Percentiles rank a stretch among this genome's conserved stretches.
Conservation (phyloP, 2,329 filamentous ascomycete genomes). For the Ustilaginoidea virens region DNA sequence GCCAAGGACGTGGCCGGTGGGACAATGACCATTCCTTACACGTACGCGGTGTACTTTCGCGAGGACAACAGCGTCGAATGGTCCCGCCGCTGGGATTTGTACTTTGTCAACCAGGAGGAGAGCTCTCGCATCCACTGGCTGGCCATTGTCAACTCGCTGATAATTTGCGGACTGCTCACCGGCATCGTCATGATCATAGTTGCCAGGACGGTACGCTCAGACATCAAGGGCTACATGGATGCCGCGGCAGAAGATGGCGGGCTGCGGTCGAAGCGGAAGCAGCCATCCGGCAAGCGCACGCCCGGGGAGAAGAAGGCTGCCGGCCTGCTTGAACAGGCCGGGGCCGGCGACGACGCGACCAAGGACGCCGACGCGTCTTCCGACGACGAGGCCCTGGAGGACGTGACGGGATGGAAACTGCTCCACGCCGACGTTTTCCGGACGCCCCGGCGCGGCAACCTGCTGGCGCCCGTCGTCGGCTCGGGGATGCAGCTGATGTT, state of each 20-base stretch:
- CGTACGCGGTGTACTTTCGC: conserved; percentile 81
- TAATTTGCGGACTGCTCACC: conserved; percentile 66
- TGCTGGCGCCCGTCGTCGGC: conserved; percentile 68
- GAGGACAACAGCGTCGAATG: conserved; percentile 71
- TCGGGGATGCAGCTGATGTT: conserved; percentile 79
- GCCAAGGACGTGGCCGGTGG: conserved; percentile 46
- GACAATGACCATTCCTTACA: conserved; percentile 62
- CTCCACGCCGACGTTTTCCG: conserved; percentile 82
- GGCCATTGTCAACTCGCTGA: conserved; percentile 73
- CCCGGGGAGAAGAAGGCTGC: conserved; percentile 36
- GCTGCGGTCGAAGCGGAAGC: conserved; percentile 32
- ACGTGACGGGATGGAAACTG: conserved; percentile 77
- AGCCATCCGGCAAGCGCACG: conserved; percentile 16
- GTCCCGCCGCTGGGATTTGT: conserved; percentile 74
- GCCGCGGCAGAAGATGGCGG: conserved; percentile 51
- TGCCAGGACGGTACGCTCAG: conserved; percentile 59
- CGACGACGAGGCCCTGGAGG: conserved; percentile 50
- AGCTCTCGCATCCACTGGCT: conserved; percentile 75
- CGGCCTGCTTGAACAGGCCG: conserved; percentile 42
- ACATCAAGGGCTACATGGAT: conserved; percentile 63
- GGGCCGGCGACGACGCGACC: conserved; percentile 30
- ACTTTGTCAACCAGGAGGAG: conserved; percentile 78
- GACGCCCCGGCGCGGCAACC: conserved; percentile 49
- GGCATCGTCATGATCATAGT: conserved; percentile 70
- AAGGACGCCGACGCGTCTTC: conserved; percentile 35